Conservation (phyloP, 371 early-diverging fungal genomes). For the Lichtheimia ornata region DNA sequence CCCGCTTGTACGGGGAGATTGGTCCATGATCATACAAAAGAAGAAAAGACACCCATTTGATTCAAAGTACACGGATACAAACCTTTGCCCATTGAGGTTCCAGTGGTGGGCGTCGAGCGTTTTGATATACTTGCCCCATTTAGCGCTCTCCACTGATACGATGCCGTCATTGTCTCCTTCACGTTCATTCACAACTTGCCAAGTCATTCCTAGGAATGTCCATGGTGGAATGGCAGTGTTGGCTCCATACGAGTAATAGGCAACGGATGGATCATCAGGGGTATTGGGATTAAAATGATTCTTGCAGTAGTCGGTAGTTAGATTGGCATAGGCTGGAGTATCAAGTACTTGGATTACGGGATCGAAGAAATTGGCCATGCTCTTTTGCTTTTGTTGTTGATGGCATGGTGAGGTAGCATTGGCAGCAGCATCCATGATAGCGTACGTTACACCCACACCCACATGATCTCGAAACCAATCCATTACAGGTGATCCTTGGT, state of each 20-base stretch:
- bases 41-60: neutral
- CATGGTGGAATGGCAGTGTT: slow-evolving; percentile 52
- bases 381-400: slow-evolving; percentile 8
- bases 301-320: slow-evolving; percentile 84
- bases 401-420: neutral
- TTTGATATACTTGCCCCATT: slow-evolving; percentile 86
- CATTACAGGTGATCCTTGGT: slow-evolving; percentile 88
- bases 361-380: slow-evolving; percentile 12
- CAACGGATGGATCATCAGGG: slow-evolving; percentile 72
- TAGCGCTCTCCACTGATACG: slow-evolving; percentile 76
- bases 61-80: slow-evolving; percentile 5
- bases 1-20: too few species aligned
- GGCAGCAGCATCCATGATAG: slow-evolving; percentile 17
- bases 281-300: slow-evolving; percentile 86
- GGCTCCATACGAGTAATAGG: slow-evolving; percentile 83
- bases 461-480: slow-evolving; percentile 87
- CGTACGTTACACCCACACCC: slow-evolving; percentile 49
- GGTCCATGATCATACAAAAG: neutral
- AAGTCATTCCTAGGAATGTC: slow-evolving; percentile 65
- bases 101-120: slow-evolving; percentile 84
- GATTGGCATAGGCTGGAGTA: slow-evolving; percentile 85
- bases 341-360: slow-evolving; percentile 61
- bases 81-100: slow-evolving; percentile 66
- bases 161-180: slow-evolving; percentile 95
- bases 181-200: slow-evolving; percentile 67